phyloP scores from a whole-genome alignment of 2,329 filamentous ascomycete species.

The Sclerotinia trifoliorum region DNA sequence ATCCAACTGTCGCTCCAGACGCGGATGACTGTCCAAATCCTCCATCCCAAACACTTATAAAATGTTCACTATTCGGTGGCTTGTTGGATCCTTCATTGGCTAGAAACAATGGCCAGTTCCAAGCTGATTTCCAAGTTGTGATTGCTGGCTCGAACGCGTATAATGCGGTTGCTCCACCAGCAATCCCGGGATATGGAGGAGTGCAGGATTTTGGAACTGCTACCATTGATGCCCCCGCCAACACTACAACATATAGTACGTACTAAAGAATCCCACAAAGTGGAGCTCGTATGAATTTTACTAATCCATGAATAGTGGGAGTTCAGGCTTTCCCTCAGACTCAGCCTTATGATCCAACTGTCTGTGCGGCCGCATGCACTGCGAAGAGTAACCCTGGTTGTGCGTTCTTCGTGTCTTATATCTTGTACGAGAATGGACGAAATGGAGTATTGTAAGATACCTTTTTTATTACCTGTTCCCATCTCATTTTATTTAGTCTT shows the following conservation, averaged over 20 bases:
- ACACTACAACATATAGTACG: conserved; percentile 32
- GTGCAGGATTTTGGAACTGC: conserved; percentile 36
- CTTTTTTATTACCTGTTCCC: not conserved
- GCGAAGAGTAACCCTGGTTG: conserved; percentile 31
- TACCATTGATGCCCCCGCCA: conserved; percentile 39
- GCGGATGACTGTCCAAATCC: conserved; percentile 17
- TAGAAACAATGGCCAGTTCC: conserved; percentile 17
- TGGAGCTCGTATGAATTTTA: not conserved
- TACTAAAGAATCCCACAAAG: not conserved
- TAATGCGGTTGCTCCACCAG: conserved; percentile 22
- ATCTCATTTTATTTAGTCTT: not conserved
- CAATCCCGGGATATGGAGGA: conserved; percentile 32
- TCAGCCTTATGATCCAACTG: conserved; percentile 38
- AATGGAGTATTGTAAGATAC: conserved; percentile 38
- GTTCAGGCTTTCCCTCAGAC: conserved; percentile 34
- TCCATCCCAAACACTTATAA: conserved; percentile 20
- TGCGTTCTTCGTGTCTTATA: conserved; percentile 43
- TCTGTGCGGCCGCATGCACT: conserved; percentile 38
- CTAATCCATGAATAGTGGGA: conserved; percentile 29
- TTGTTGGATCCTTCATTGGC: conserved; percentile 14
- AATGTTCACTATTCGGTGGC: conserved; percentile 22
- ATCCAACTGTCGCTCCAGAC: conserved; percentile 18
- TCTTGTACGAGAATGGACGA: conserved; percentile 42
- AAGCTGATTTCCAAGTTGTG: conserved; percentile 22
- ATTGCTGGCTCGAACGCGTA: conserved; percentile 22